Base-by-base conservation (phyloP, 2,329 filamentous ascomycete species). In the Ascochyta koolunga region DNA sequence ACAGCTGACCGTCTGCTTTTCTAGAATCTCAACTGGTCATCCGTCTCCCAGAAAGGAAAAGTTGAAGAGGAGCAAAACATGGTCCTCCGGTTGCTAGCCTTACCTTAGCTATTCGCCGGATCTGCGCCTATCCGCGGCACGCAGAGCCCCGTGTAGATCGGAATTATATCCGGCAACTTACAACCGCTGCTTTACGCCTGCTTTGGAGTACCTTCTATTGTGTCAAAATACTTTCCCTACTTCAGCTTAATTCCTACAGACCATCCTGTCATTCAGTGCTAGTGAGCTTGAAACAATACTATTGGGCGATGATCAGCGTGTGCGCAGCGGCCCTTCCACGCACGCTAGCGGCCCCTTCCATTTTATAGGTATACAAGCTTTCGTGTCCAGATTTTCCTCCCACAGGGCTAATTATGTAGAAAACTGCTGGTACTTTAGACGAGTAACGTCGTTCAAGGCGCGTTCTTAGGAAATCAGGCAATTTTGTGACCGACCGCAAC, bases 141-240 rank as follows among this genome's bases (percentile, higher is more conserved):
- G 22, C 38, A 21, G 9, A 25, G 29, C 22, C 36, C 32, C 31
- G 16, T 42, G 36, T 35, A 35, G 24, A 32, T 22, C 22, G 32
- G 8, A 50, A 55, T 24, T 9, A 35, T n/a, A 11, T 29, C 22
- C 37, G 37, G 36, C 37, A 33, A 25, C 25, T 42, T 48, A 24
- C n/a, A 21, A 38, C 2, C 44, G 27, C 18, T 39, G 47, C 50
- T 31, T 7, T 44, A 7, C 51, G 50, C 29, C 32, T 65, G 44
- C 46, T 62, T 6, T 61, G 57, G 60, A 44, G 56, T 21, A 33
- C 50, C 2, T 59, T 62, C 7, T 65, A 56, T 45, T 57, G 37
- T n/a, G 58, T 65, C 16, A 59, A 62, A n/a, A 59, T 45, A n/a
- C 60, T 54, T 37, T 62, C 59, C 31, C 50, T 62, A 16, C 48